Evolutionary conservation across 805 yeast species (phyloP).

Genomic region (Diddensiella santjacobensis): DNA sequence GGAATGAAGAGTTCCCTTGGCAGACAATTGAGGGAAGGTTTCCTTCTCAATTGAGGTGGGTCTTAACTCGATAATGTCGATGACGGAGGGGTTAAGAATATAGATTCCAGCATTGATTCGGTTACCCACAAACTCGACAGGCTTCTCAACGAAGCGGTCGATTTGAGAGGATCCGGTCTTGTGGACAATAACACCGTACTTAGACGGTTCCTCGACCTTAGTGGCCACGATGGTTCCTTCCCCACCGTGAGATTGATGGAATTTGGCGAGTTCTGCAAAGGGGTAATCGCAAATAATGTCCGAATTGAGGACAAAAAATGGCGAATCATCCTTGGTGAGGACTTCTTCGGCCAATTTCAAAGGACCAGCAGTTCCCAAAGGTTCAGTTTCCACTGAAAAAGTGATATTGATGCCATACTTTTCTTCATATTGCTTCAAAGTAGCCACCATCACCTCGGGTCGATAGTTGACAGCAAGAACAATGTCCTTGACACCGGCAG

Average conservation of each 20-base stretch:
- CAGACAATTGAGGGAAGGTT: slow-evolving; percentile 96
- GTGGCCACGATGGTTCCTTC: slow-evolving; percentile 98
- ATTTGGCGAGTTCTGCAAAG: slow-evolving; percentile 82
- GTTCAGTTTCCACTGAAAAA: slow-evolving; percentile 98
- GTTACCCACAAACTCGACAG: slow-evolving; percentile 98
- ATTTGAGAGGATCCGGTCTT: slow-evolving; percentile 91
- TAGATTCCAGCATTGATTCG: slow-evolving; percentile 99
- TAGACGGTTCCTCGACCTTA: slow-evolving; percentile 98
- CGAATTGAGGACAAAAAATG: slow-evolving; percentile 96
- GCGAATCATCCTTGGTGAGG: slow-evolving; percentile 89
- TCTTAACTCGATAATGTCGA: slow-evolving; percentile 93
- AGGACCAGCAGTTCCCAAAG: slow-evolving; percentile 99
- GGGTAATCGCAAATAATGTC: slow-evolving; percentile 99
- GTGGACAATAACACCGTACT: slow-evolving; percentile 99
- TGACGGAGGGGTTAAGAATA: slow-evolving; percentile 95
- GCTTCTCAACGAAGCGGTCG: slow-evolving; percentile 98
- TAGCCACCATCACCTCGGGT: slow-evolving; percentile 98
- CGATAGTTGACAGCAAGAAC: slow-evolving; percentile 98
- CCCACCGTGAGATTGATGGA: slow-evolving; percentile 96
- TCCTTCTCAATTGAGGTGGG: slow-evolving; percentile 99
- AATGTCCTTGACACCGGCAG: slow-evolving; percentile 98
- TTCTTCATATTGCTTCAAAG: slow-evolving; percentile 89
- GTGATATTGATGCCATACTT: slow-evolving; percentile 93
- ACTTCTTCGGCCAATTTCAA: slow-evolving; percentile 93
- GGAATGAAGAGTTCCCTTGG: slow-evolving; percentile 82